Conservation (phyloP, 2,329 filamentous ascomycete species). For the Tricladium varicosporioides region DNA sequence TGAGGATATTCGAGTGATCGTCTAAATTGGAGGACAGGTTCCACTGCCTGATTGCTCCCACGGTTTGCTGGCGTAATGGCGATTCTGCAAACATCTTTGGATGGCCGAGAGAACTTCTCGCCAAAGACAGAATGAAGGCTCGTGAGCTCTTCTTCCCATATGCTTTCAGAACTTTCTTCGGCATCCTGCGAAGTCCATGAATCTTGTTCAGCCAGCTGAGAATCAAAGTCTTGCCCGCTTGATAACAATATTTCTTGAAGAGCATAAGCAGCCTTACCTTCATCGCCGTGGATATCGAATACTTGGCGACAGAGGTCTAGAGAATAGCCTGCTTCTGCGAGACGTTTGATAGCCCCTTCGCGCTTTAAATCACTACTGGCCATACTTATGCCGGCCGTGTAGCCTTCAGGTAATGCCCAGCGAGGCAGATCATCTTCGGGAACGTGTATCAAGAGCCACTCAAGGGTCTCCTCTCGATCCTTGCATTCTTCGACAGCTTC, state of each 20-base stretch:
- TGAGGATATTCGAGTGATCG: slow-evolving; percentile 73
- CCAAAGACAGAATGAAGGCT: slow-evolving; percentile 86
- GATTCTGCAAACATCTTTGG: slow-evolving; percentile 67
- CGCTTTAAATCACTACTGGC: slow-evolving; percentile 77
- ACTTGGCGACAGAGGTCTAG: slow-evolving; percentile 77
- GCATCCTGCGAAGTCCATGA: slow-evolving; percentile 38
- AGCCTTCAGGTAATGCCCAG: slow-evolving; percentile 90
- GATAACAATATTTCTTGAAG: slow-evolving; percentile 69
- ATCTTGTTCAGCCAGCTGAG: slow-evolving; percentile 40
- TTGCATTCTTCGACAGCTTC: slow-evolving; percentile 87
- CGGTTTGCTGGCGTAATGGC: slow-evolving; percentile 57
- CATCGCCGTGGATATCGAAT: slow-evolving; percentile 69
- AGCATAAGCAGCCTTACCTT: slow-evolving; percentile 73
- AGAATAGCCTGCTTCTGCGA: slow-evolving; percentile 82
- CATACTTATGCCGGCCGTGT: slow-evolving; percentile 85
- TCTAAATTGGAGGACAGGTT: slow-evolving; percentile 63
- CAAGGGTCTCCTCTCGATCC: slow-evolving; percentile 86
- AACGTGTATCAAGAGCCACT: slow-evolving; percentile 96
- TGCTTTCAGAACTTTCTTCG: slow-evolving; percentile 53
- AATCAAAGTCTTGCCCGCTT: slow-evolving; percentile 38
- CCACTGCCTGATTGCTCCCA: slow-evolving; percentile 47
- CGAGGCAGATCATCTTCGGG: slow-evolving; percentile 93
- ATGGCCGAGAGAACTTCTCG: slow-evolving; percentile 63
- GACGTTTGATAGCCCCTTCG: slow-evolving; percentile 78
- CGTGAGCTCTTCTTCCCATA: slow-evolving; percentile 83